Base-by-base conservation (phyloP, 495 filamentous ascomycete genomes). In the Aspergillus nanangensis region DNA sequence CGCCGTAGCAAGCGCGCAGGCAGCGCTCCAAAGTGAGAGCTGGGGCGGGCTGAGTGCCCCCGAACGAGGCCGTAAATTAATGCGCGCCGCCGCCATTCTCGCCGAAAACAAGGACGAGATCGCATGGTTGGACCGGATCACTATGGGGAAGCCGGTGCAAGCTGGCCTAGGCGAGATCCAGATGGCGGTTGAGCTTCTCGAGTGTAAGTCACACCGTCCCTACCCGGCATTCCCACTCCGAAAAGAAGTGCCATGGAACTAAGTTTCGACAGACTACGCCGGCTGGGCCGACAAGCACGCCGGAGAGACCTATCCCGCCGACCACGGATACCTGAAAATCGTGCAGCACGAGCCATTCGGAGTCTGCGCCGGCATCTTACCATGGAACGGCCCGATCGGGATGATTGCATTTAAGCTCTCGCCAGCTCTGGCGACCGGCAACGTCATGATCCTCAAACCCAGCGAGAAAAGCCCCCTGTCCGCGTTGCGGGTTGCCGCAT, bases 121-220 rank as follows among this genome's bases (percentile, higher is more conserved):
- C 10, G 38, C 38, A 7, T 41, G 38, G 38, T 9, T 41, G 18
- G 38, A 41, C 15, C 21, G 21, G 13, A 24, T 41, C n/a, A 27
- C 38, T 4, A 41, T 41, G 38, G 38, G 38, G 9, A 41, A 41
- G 22, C 38, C 38, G 7, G 24, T 41, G 4, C 23, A 14, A 15
- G 22, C 19, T 27, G 38, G 38, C 10, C 1, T 41, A 5, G 38
- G 22, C 10, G 38, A 41, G 10, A 23, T 23, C 2, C 21, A 24
- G n/a, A 8, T 27, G 1, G 14, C 38, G 9, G 38, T 23, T 9
- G 38, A 41, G n/a, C 13, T 41, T 1, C 27, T 41, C 24, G 38
- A 41, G 27, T 41, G 38, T 41, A 27, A 3, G 38, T 19, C n/a
- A n/a, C n/a, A n/a, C n/a, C n/a, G n/a, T n/a, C n/a, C n/a, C n/a